Evolutionary conservation across 148 eudicot species (phyloP), one percentile per base, ranked within the genome.

Genomic region (Amaranthus hypochondriacus): DNA sequence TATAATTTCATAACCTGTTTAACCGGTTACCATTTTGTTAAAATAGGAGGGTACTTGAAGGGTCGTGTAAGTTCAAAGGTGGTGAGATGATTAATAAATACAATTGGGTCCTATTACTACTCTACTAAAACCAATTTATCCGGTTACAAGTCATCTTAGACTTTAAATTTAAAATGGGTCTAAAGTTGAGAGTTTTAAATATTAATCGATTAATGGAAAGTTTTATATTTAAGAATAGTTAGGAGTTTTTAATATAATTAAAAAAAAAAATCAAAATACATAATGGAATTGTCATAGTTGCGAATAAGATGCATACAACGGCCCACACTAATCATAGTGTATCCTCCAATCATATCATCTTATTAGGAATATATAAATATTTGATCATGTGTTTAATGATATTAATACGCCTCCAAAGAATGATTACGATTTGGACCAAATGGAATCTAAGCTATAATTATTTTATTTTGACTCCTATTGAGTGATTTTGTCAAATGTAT

Each of bases 401-500:
- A 76, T 68, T 66, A 54, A 69, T 70, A 57, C 54, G 72, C 50
- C 43, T 3, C 13, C 66, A 64, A 71, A 63, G 59, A 65, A 42
- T 57, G 52, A 5, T 76, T 58, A 52, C 46, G 57, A 66, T 46
- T 77, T 67, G 76, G 80, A 72, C 80, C 66, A 65, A 28, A 49
- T 66, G 72, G 72, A 71, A 77, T 56, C 75, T 77, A 70, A 48
- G 63, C 53, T 11, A 69, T 12, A 69, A 63, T 9, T 14, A 56
- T 5, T 75, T 75, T 4, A 18, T 66, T 55, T 66, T 75, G 69
- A 46, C 70, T 66, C 51, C 46, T 44, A 15, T 5, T 56, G n/a
- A 53, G 28, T 21, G 66, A 43, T 62, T 28, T 28, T 62, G 66
- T 43, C 48, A 28, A 28, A 42, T 62, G 8, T 4, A 62, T 62